Evolutionary conservation across 805 yeast species (phyloP).

Genomic region (Saccharomycodes ludwigii): DNA sequence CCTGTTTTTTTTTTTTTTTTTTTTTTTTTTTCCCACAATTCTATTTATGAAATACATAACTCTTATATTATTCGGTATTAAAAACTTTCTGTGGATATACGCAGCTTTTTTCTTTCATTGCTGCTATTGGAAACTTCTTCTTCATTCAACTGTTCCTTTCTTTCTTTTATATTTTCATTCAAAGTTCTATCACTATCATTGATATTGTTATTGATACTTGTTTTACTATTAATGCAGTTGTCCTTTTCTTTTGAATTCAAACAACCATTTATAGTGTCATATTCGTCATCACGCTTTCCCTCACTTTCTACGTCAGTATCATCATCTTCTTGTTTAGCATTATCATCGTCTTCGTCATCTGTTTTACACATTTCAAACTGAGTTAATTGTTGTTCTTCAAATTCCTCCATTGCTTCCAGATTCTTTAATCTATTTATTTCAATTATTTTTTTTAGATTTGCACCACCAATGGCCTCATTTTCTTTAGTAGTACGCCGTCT

Average conservation of each 20-base stretch:
- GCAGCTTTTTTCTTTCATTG: no score
- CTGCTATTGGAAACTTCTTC: no score
- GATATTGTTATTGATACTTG: neutral
- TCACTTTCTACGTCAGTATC: constrained; percentile 9
- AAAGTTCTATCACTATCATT: constrained; percentile 2
- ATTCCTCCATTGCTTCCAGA: constrained; percentile 14
- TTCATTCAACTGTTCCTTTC: neutral
- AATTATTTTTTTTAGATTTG: constrained; percentile 29
- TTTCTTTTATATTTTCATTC: constrained; percentile 1
- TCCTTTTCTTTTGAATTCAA: neutral
- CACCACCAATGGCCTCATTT: constrained; percentile 34
- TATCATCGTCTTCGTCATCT: constrained; percentile 12
- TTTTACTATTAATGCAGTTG: neutral
- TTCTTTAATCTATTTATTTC: constrained; percentile 27
- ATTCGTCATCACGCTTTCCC: constrained; percentile 4
- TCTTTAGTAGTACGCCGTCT: constrained; percentile 34
- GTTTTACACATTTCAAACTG: constrained; percentile 18
- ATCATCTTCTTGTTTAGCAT: constrained; percentile 8
- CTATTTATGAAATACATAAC: no score
- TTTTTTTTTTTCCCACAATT: no score
- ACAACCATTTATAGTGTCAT: no score
- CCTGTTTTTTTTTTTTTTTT: no score
- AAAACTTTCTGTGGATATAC: no score
- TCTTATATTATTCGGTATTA: no score
- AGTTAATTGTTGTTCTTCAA: constrained; percentile 14